Evolutionary conservation across 192 early-diverging fungal genomes (phyloP).

Genomic region (Rhizophagus prolifer): DNA sequence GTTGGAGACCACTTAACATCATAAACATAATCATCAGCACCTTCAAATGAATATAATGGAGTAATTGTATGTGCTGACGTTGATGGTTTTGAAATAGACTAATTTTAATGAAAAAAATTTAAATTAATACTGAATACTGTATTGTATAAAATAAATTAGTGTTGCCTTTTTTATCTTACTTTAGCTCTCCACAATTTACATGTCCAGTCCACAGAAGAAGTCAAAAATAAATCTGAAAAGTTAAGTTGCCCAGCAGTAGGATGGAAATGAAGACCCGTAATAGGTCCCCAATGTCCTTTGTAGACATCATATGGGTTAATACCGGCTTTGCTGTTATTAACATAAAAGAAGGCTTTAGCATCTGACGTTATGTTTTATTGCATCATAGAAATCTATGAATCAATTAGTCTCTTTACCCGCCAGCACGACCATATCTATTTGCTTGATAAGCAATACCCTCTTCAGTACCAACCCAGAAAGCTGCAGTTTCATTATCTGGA

Average conservation of each 20-base stretch:
- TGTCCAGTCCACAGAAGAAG: constrained; percentile 94
- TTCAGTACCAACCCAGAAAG: constrained; percentile 95
- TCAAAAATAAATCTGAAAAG: constrained; percentile 91
- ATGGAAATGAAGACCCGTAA: constrained; percentile 92
- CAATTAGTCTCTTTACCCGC: constrained; percentile 55
- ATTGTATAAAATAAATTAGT: neutral
- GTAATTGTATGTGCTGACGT: constrained; percentile 52
- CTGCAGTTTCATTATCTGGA: constrained; percentile 88
- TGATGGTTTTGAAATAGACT: constrained; percentile 51
- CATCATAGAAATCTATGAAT: neutral
- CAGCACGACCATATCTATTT: constrained; percentile 93
- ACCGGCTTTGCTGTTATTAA: constrained; percentile 80
- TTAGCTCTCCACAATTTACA: constrained; percentile 92
- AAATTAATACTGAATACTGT: neutral
- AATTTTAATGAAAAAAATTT: constrained; percentile 6
- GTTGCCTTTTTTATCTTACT: constrained; percentile 26
- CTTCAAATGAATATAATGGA: constrained; percentile 85
- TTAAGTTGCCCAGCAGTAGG: constrained; percentile 76
- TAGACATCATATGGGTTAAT: constrained; percentile 86
- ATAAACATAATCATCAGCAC: constrained; percentile 94
- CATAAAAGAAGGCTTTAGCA: neutral
- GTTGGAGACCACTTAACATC: constrained; percentile 97
- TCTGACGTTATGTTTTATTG: neutral
- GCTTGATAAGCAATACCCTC: constrained; percentile 93
- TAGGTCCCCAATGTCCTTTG: constrained; percentile 81